Conservation (phyloP, 2,329 filamentous ascomycete species). For the Metarhizium sp. region DNA sequence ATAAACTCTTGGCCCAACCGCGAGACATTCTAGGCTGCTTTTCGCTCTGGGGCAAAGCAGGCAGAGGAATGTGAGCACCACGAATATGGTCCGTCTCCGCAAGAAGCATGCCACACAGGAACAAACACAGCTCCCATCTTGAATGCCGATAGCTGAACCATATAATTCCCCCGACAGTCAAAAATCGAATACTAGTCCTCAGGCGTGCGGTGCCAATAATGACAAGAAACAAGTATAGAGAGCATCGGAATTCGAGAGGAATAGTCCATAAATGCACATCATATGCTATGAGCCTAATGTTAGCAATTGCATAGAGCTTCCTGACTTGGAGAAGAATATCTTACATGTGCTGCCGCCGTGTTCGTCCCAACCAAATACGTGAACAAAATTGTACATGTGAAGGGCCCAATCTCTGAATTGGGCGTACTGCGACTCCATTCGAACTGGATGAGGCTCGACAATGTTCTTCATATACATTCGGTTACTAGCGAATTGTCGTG, state of each 20-base stretch:
- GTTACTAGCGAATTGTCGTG: constrained; percentile 35
- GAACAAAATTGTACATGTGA: constrained; percentile 40
- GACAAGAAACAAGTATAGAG: constrained; percentile 46
- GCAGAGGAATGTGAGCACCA: constrained; percentile 29
- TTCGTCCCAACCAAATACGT: constrained; percentile 40
- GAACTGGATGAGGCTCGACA: constrained; percentile 35
- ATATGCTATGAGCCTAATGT: constrained; percentile 25
- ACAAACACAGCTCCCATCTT: constrained; percentile 47
- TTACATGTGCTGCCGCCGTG: constrained; percentile 36
- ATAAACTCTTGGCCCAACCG: constrained; percentile 11
- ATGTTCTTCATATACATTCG: constrained; percentile 35
- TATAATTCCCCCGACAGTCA: constrained; percentile 30
- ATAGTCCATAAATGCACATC: constrained; percentile 56
- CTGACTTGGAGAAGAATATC: constrained; percentile 6
- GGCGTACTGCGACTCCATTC: constrained; percentile 24
- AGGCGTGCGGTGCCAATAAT: constrained; percentile 40
- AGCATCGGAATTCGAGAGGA: constrained; percentile 50
- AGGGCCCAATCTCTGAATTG: constrained; percentile 37
- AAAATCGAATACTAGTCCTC: constrained; percentile 29
- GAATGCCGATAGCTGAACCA: constrained; percentile 37
- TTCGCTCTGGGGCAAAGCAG: constrained; percentile 16
- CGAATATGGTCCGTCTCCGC: constrained; percentile 45
- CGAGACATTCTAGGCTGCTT: constrained; percentile 4
- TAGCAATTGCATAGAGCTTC: constrained; percentile 6
- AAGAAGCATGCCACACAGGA: constrained; percentile 43